Conservation (phyloP, 495 filamentous ascomycete genomes). For the Talaromyces proteolyticus region DNA sequence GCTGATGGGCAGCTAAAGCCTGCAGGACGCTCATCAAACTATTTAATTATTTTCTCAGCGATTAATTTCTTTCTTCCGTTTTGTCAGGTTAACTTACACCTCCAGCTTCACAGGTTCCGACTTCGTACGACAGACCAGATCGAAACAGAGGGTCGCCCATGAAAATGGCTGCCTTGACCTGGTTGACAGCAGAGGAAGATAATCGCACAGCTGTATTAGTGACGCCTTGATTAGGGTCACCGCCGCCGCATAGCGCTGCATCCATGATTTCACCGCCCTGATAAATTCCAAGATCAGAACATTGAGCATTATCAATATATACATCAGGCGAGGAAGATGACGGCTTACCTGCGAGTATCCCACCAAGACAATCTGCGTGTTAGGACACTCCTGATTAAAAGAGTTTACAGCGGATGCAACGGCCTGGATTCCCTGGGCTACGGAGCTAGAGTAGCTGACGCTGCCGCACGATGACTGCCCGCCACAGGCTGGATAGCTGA, state of each 20-base stretch:
- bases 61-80: background rate
- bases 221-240: constrained; percentile 44
- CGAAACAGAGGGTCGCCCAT: constrained; percentile 56
- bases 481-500: constrained; percentile 57
- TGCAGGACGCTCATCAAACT: constrained; percentile 51
- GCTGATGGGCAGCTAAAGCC: constrained; percentile 49
- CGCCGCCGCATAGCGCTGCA: constrained; percentile 56
- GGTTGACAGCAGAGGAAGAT: constrained; percentile 35
- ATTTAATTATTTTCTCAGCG: constrained; percentile 1
- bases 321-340: background rate
- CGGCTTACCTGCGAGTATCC: constrained; percentile 52
- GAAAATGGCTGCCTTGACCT: constrained; percentile 56
- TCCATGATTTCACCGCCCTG: constrained; percentile 61
- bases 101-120: constrained; percentile 48
- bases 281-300: background rate
- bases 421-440: constrained; percentile 41
- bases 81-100: constrained; percentile 41
- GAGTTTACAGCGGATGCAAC: constrained; percentile 50
- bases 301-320: background rate
- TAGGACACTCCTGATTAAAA: constrained; percentile 48
- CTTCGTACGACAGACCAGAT: constrained; percentile 50
- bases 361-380: constrained; percentile 52
- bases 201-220: constrained; percentile 41
- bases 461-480: constrained; percentile 43
- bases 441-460: constrained; percentile 47